A percentile compares a stretch with the other conserved stretches of the same genome.
Evolutionary conservation across 805 yeast species (phyloP).

Genomic region (Metschnikowia anglica): DNA sequence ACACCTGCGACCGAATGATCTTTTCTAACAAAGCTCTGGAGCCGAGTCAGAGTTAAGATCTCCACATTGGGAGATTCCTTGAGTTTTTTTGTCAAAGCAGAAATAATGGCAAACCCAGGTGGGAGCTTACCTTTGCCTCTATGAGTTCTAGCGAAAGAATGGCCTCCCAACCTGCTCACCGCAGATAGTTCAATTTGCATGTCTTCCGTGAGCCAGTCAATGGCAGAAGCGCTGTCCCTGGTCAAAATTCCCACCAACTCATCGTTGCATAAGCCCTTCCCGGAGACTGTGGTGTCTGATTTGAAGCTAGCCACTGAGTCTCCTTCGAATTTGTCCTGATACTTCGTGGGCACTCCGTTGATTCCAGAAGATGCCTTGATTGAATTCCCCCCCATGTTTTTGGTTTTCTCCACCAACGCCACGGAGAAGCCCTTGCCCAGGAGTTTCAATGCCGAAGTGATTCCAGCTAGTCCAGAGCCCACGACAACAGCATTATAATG

Average conservation of each 20-base stretch:
- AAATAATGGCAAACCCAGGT: constrained; percentile 59
- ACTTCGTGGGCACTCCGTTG: constrained; percentile 41
- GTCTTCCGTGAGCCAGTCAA: constrained; percentile 32
- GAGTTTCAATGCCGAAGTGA: constrained; percentile 44
- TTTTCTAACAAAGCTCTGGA: constrained; percentile 27
- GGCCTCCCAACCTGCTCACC: constrained; percentile 43
- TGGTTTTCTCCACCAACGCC: constrained; percentile 48
- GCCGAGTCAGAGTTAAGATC: constrained; percentile 18
- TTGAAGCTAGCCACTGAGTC: constrained; percentile 31
- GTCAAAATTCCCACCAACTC: constrained; percentile 29
- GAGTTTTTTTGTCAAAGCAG: constrained; percentile 41
- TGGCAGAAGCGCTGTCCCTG: constrained; percentile 29
- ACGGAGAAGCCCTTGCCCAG: constrained; percentile 41
- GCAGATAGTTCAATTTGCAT: constrained; percentile 30
- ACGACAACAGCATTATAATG: constrained; percentile 35
- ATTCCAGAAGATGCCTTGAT: constrained; percentile 63
- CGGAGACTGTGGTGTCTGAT: constrained; percentile 35
- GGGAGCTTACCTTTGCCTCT: constrained; percentile 46
- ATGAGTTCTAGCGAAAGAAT: constrained; percentile 40
- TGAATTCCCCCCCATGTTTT: constrained; percentile 56
- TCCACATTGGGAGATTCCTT: constrained; percentile 28
- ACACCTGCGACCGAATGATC: constrained; percentile 41
- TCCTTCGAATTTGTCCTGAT: constrained; percentile 21
- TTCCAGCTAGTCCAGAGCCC: constrained; percentile 60
- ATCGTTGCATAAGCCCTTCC: constrained; percentile 28